phyloP scores from a whole-genome alignment of 139 green algal genomes.

The Spirogloea muscicola region DNA sequence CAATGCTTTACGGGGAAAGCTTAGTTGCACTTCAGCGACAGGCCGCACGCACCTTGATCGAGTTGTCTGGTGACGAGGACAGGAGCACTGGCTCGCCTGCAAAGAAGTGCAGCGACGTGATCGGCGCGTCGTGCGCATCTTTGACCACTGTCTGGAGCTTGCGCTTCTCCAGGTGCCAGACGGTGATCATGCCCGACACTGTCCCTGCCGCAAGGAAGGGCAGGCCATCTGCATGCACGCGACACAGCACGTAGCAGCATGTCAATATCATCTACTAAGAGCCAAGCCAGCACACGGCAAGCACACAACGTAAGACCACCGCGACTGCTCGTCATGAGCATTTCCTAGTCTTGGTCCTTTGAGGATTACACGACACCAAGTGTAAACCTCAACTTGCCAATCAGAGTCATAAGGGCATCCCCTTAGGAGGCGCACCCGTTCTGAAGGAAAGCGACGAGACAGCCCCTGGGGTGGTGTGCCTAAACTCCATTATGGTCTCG shows the following conservation, averaged over 20 bases:
- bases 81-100: conserved; percentile 82
- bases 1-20: no score
- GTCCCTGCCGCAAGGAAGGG: conserved; percentile 69
- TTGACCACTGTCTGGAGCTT: conserved; percentile 69
- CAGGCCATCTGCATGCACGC: conserved; percentile 13
- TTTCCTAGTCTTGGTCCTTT: no score
- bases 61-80: conserved; percentile 79
- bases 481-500: conserved; percentile 53
- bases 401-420: no score
- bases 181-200: conserved; percentile 67
- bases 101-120: conserved; percentile 67
- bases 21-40: no score
- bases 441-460: conserved; percentile 44
- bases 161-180: conserved; percentile 88
- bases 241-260: no score
- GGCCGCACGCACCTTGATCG: conserved; percentile 43
- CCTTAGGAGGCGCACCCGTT: no score
- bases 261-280: no score
- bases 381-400: no score
- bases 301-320: no score
- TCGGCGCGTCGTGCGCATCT: conserved; percentile 62
- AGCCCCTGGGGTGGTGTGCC: conserved; percentile 59
- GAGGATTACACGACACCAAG: no score
- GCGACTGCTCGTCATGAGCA: no score
- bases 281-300: no score